Evolutionary conservation across 345 rosid species (phyloP), one percentile per base, ranked within the genome.

Genomic region (Aquilaria malaccensis): DNA sequence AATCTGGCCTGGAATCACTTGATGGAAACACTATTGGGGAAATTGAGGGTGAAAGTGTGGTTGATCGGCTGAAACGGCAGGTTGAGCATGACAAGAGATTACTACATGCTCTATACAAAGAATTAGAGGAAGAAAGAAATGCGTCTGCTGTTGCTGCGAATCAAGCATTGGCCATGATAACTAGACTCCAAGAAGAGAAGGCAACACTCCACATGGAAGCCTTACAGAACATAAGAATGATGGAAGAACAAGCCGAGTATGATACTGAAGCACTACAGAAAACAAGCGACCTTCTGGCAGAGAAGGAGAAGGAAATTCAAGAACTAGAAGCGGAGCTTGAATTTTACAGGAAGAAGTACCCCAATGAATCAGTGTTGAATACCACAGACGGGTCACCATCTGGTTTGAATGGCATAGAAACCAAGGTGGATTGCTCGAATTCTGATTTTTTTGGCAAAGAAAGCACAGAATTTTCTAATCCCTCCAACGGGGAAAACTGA

Each of bases 121-220:
- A 94, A 67, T 52, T 94, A 60, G 97, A 94, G 72, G 99, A 88
- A 82, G 99, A 94, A 76, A 90, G 96, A 77, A 94, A 76, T 60
- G 92, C 99, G 47, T 85, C 99, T 9, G 76, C 97, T 0, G 67
- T 86, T 56, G 84, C 99, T 53, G 83, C 86, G 58, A 94, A 91
- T 81, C 97, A 94, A 77, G 87, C 99, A 12, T 85, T 91, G 99
- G 96, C 97, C 55, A 94, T 94, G 99, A 94, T 94, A 65, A 94
- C 96, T 51, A 78, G 93, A 71, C 65, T 94, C 66, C 99, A 94
- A 72, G 99, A 94, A 75, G 97, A 94, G 80, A 94, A 91, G 68
- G 96, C 96, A 1, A 60, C 80, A 5, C 85, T 91, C 48, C 92
- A 85, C 52, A 88, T 94, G 97, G 99, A 94, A 77, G 96, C 96